phyloP scores from a whole-genome alignment of 2,329 filamentous ascomycete species.

The Exophiala dermatitidis region DNA sequence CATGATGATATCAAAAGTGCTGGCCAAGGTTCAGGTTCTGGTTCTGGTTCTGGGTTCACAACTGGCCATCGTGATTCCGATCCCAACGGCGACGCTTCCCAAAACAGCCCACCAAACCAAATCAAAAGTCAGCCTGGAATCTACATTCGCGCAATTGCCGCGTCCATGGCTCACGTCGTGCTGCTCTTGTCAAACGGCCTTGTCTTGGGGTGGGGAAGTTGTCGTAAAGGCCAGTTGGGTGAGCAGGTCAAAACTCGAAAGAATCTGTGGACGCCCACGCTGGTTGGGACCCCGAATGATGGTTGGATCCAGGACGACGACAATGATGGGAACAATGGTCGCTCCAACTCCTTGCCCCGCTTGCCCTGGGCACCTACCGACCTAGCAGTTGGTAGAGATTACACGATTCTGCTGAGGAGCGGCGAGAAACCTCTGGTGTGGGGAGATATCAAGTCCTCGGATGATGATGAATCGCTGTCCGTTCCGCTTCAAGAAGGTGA shows the following conservation, averaged over 20 bases:
- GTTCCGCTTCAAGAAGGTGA: not conserved
- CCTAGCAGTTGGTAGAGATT: conserved; percentile 75
- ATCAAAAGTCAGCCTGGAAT: not conserved
- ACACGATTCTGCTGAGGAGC: conserved; percentile 63
- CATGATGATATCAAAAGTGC: not conserved
- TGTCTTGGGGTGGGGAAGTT: conserved; percentile 82
- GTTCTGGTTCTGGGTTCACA: not conserved
- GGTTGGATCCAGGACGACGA: too few relatives aligned
- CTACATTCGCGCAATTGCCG: conserved; percentile 41
- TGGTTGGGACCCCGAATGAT: conserved; percentile 38
- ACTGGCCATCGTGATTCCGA: too few relatives aligned
- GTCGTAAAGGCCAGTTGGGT: conserved; percentile 78
- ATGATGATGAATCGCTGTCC: not conserved
- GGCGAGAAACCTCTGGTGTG: conserved; percentile 8
- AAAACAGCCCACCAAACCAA: too few relatives aligned
- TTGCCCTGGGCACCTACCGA: conserved; percentile 55
- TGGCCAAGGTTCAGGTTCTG: not conserved
- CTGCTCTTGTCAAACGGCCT: conserved; percentile 66
- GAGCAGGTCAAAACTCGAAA: conserved; percentile 41
- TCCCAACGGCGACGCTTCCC: too few relatives aligned
- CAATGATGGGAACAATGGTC: too few relatives aligned
- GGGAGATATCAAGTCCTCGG: conserved; percentile 9
- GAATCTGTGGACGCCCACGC: conserved; percentile 54
- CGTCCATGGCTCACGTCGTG: conserved; percentile 71
- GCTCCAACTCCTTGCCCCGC: too few relatives aligned